Conservation (phyloP, 805 yeast genomes). For the Nadsonia fulvescens region DNA sequence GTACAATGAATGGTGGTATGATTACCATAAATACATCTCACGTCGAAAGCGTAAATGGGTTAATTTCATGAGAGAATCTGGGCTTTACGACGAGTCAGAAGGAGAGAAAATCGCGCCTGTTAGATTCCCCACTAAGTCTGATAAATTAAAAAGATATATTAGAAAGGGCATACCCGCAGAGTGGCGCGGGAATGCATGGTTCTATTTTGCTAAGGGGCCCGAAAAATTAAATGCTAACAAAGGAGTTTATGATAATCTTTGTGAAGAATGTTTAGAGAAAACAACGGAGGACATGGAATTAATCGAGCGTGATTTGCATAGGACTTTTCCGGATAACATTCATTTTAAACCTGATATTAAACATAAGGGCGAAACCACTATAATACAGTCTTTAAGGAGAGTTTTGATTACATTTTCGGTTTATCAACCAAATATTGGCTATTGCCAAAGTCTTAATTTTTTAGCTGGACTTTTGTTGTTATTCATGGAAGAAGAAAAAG, state of each 20-base stretch:
- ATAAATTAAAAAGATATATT: slow-evolving; percentile 53
- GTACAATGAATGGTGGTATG: slow-evolving; percentile 61
- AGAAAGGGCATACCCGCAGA: slow-evolving; percentile 92
- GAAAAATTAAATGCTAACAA: slow-evolving; percentile 48
- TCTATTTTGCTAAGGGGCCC: slow-evolving; percentile 76
- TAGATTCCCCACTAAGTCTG: slow-evolving; percentile 62
- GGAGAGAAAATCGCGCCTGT: slow-evolving; percentile 28
- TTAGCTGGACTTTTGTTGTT: slow-evolving; percentile 71
- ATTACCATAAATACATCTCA: slow-evolving; percentile 42
- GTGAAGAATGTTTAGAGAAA: slow-evolving; percentile 34
- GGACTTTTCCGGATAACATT: slow-evolving; percentile 89
- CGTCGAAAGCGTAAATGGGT: slow-evolving; percentile 69
- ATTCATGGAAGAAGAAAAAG: slow-evolving; percentile 74
- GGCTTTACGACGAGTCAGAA: slow-evolving; percentile 26
- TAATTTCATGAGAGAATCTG: slow-evolving; percentile 43
- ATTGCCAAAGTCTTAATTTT: slow-evolving; percentile 89
- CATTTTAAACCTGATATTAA: slow-evolving; percentile 31
- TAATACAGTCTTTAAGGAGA: slow-evolving; percentile 57
- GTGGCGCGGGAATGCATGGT: slow-evolving; percentile 97
- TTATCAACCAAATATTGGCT: slow-evolving; percentile 79
- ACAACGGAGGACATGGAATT: slow-evolving; percentile 72
- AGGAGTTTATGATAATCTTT: slow-evolving; percentile 58
- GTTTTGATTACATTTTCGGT: slow-evolving; percentile 71
- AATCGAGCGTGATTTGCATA: slow-evolving; percentile 79
- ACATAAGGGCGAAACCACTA: slow-evolving; percentile 32